Base-by-base conservation (phyloP, 2,329 filamentous ascomycete species). In the Colletotrichum nymphaeae region DNA sequence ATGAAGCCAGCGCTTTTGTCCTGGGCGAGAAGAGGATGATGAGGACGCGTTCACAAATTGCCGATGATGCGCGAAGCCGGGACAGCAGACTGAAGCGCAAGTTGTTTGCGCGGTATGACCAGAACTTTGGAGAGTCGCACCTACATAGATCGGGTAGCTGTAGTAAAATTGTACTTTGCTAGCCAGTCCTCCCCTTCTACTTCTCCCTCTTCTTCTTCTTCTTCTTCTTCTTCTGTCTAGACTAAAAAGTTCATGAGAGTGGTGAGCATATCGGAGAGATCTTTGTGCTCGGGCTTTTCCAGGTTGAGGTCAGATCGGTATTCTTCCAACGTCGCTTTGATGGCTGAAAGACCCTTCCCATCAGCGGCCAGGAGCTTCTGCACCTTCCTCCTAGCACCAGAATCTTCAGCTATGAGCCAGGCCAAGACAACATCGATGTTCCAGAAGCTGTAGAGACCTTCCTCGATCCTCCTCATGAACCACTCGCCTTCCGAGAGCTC, bases 331-430 rank as follows among this genome's bases (percentile, higher is more conserved):
- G 94, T 95, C 22, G 79, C 83, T 76, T 88, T 91, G 26, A 98
- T 83, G 19, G 91, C 86, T 4, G 80, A 85, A 22, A 97, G 79
- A 8, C 86, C 85, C 79, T 94, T 92, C 76, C 93, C 93, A 24
- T 89, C 87, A 73, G 94, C 92, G 1, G 88, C 90, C 53, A 98
- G 83, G 4, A 93, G 82, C 26, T 86, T 83, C 63, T 87, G 82
- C 37, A 98, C 91, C 77, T 88, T 93, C 69, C 84, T 86, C 77
- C 88, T 90, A 1, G 94, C 94, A 0, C 94, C 95, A 42, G 87
- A 87, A 78, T 99, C 97, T 83, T 99, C 97, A 0, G 95, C 97
- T 8, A 95, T 88, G 37, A 98, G 87, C 97, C 97, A 99, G 14
- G 95, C 94, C 35, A 99, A 83, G 35, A 97, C 90, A 0, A 95